Evolutionary conservation across 148 eudicot species (phyloP).

Genomic region (Camellia granthamiana): DNA sequence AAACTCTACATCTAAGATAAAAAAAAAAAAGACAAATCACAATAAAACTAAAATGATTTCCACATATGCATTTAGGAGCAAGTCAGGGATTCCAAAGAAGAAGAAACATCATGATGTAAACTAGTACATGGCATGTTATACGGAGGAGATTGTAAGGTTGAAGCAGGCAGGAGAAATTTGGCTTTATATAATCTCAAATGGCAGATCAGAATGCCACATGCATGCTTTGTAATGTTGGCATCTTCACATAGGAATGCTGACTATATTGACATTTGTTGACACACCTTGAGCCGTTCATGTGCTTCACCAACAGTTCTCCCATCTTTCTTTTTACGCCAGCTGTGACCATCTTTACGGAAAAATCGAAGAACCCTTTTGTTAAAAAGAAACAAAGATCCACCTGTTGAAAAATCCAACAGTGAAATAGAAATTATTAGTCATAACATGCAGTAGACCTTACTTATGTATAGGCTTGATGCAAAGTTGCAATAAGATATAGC

Average conservation of each 20-base stretch:
- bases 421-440: conserved; percentile 10
- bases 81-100: background rate
- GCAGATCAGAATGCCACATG: conserved; percentile 2
- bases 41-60: too few relatives aligned
- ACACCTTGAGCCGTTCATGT: conserved; percentile 91
- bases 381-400: conserved; percentile 82
- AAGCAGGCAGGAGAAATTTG: background rate
- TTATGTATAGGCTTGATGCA: background rate
- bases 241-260: background rate
- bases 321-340: conserved; percentile 83
- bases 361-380: conserved; percentile 82
- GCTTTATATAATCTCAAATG: background rate
- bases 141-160: background rate
- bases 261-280: background rate
- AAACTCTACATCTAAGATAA: background rate
- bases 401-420: conserved; percentile 32
- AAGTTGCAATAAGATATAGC: background rate
- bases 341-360: conserved; percentile 89
- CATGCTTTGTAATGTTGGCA: background rate
- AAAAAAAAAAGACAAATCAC: too few relatives aligned
- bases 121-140: background rate
- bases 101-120: background rate
- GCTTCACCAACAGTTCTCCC: conserved; percentile 86
- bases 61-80: background rate
- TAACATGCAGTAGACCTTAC: background rate